A percentile compares a stretch with the other conserved stretches of the same genome.
These are phyloP conservation scores for Trichomonas tenax DNA, from an alignment of 208 protist species.

Conservation along the genomic window DNA sequence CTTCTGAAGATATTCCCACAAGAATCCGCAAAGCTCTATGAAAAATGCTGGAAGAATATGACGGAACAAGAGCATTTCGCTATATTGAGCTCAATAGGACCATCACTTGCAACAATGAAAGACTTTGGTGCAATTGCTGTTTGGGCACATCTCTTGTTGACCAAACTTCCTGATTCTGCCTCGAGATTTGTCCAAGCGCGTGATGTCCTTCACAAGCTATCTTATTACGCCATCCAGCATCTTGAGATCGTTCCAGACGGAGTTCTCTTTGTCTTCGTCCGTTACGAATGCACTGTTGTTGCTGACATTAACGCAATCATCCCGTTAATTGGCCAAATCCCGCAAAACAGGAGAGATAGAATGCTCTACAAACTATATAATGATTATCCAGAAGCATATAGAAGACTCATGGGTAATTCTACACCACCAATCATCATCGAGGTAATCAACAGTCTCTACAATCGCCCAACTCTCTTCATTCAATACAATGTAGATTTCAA, in stretches of 20 bases:
- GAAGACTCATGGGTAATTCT: neutral
- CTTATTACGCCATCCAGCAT: neutral
- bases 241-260: neutral
- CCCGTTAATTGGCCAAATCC: neutral
- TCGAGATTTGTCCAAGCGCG: neutral
- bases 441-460: neutral
- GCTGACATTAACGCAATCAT: neutral
- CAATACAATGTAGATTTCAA: neutral
- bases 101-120: neutral
- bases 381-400: neutral
- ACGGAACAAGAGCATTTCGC: neutral
- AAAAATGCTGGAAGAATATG: neutral
- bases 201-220: neutral
- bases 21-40: neutral
- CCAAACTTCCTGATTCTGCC: neutral
- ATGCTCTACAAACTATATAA: neutral
- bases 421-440: neutral
- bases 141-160: neutral
- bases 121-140: neutral
- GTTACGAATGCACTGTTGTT: neutral
- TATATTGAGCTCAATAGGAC: neutral
- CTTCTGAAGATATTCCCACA: neutral
- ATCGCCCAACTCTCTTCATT: neutral
- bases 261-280: neutral
- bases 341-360: neutral